A percentile compares a stretch with the other conserved stretches of the same genome.
These are phyloP conservation scores for Wickerhamomyces mucosus DNA, from an alignment of 805 yeast species.

Conservation along the genomic window DNA sequence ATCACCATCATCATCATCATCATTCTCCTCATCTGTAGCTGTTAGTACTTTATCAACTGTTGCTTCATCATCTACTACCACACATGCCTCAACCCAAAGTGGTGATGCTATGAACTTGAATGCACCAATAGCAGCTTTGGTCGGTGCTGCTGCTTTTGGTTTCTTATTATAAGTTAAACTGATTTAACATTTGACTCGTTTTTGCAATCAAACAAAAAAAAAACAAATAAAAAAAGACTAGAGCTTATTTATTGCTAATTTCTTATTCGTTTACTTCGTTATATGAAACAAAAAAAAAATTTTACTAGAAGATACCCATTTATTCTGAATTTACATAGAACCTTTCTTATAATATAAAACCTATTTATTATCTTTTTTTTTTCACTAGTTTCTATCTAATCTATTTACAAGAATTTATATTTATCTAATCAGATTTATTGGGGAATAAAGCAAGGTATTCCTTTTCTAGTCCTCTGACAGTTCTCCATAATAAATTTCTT, in stretches of 20 bases:
- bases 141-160: slow-evolving; percentile 26
- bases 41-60: slow-evolving; percentile 1
- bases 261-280: no score
- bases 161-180: slow-evolving; percentile 8
- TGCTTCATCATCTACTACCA: slow-evolving; percentile 4
- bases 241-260: no score
- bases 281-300: no score
- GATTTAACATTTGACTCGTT: slow-evolving; percentile 1
- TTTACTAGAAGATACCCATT: no score
- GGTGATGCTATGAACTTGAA: slow-evolving; percentile 23
- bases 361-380: no score
- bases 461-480: slow-evolving; percentile 47
- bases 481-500: slow-evolving; percentile 50
- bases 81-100: slow-evolving; percentile 4
- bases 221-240: no score
- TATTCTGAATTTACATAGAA: no score
- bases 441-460: slow-evolving; percentile 27
- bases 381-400: no score
- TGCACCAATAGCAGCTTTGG: slow-evolving; percentile 30
- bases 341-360: no score
- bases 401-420: no score
- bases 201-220: neutral
- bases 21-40: slow-evolving; percentile 5
- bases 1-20: slow-evolving; percentile 7
- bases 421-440: neutral